These are phyloP conservation scores for Hirschfeldia incana DNA, from an alignment of 345 rosid species.

Conservation along the genomic window DNA sequence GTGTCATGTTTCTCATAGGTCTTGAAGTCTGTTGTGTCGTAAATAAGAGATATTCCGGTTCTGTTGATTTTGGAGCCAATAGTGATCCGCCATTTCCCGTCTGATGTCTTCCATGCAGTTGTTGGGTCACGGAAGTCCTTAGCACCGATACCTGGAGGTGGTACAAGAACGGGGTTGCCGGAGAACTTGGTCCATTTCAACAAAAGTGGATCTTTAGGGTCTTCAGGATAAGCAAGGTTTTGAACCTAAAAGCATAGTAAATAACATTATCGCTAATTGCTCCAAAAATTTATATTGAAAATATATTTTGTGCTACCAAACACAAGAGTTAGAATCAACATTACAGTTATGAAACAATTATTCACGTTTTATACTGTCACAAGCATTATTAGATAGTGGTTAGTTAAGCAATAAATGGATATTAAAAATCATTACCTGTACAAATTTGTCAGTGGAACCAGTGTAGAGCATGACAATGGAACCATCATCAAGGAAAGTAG, in stretches of 20 bases:
- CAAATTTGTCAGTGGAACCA: conserved; percentile 67
- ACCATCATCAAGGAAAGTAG: conserved; percentile 83
- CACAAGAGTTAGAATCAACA: background rate
- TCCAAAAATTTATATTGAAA: background rate
- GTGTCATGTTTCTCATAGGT: conserved; percentile 40
- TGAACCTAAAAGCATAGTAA: conserved; percentile 46
- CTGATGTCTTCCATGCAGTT: conserved; percentile 81
- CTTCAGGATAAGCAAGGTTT: conserved; percentile 84
- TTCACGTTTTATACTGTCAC: background rate
- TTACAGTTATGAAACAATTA: background rate
- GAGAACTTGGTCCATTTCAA: conserved; percentile 67
- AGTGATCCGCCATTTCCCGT: conserved; percentile 78
- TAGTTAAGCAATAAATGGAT: background rate
- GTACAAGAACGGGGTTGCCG: conserved; percentile 72
- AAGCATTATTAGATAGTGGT: background rate
- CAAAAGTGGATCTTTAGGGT: conserved; percentile 73
- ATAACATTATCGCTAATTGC: background rate
- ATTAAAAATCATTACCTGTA: conserved; percentile 42
- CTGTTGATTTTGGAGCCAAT: conserved; percentile 71
- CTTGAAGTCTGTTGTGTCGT: conserved; percentile 76
- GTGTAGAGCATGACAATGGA: conserved; percentile 80
- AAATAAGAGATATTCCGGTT: conserved; percentile 70
- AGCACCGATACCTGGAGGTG: conserved; percentile 59
- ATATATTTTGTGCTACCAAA: background rate
- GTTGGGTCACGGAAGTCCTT: conserved; percentile 96